A percentile compares a stretch with the other conserved stretches of the same genome.
Conservation (phyloP, 2,329 filamentous ascomycete genomes). For the Pochonia chlamydosporia region DNA sequence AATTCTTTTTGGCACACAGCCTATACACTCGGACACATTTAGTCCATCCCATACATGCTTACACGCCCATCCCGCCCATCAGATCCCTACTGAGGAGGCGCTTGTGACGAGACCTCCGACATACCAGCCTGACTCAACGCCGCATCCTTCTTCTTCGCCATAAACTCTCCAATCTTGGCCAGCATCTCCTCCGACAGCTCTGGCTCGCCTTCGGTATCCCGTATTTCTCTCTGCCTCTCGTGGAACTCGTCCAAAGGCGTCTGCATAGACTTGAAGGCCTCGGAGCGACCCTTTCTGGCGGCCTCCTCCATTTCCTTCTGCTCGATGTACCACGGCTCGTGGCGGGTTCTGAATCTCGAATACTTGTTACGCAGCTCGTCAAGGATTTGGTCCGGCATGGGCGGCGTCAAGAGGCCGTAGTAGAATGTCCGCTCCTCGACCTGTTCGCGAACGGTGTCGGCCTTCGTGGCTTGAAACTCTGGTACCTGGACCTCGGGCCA, state of each 20-base stretch:
- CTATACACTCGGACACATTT: neutral
- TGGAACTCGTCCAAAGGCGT: constrained; percentile 57
- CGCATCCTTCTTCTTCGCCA: constrained; percentile 46
- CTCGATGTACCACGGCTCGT: constrained; percentile 67
- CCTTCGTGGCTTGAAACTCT: constrained; percentile 46
- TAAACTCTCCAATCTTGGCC: constrained; percentile 56
- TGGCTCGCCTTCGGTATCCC: constrained; percentile 48
- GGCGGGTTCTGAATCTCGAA: constrained; percentile 73
- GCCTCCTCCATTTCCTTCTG: constrained; percentile 55
- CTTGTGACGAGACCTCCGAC: constrained; percentile 21
- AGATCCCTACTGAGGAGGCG: neutral
- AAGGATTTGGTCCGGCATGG: constrained; percentile 72
- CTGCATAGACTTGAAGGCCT: constrained; percentile 34
- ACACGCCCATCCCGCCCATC: neutral
- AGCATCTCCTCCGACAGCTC: constrained; percentile 53
- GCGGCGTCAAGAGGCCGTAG: constrained; percentile 69
- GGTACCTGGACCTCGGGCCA: constrained; percentile 59
- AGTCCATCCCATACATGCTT: neutral
- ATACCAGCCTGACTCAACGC: constrained; percentile 32
- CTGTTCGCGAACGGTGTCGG: constrained; percentile 70
- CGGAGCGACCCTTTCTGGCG: constrained; percentile 29
- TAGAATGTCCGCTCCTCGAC: constrained; percentile 71
- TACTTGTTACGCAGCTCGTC: constrained; percentile 83
- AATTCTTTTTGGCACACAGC: constrained; percentile 18
- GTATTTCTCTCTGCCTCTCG: constrained; percentile 44